Evolutionary conservation across 805 yeast genomes (phyloP).

Genomic region (Allodekkera sacchari): DNA sequence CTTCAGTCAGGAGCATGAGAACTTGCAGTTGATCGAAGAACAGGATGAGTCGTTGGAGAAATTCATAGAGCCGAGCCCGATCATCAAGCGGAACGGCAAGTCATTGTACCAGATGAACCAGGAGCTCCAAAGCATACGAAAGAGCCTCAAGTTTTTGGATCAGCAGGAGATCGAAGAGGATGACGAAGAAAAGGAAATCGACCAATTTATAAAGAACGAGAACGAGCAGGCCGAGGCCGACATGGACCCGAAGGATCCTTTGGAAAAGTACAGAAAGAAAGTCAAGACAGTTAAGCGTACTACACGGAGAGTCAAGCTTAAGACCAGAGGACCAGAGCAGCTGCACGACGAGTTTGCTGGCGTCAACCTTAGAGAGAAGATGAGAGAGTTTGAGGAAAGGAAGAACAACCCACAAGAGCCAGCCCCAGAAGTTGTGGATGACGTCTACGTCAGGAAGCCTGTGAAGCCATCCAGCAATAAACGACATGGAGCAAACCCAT

Average conservation of each 20-base stretch:
- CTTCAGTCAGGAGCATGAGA: constrained; percentile 8
- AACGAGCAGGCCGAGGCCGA: constrained; percentile 1
- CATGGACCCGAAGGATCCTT: constrained; percentile 5
- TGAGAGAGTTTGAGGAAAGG: constrained; percentile 24
- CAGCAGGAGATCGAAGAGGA: constrained; percentile 10
- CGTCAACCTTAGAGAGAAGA: constrained; percentile 34
- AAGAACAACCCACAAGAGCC: constrained; percentile 4
- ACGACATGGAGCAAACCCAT: constrained; percentile 17
- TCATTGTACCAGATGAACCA: constrained; percentile 38
- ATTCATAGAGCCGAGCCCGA: constrained; percentile 24
- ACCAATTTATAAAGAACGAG: constrained; percentile 1
- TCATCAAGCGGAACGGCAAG: constrained; percentile 19
- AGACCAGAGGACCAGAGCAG: constrained; percentile 24
- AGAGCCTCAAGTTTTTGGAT: constrained; percentile 11
- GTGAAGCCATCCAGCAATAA: constrained; percentile 6
- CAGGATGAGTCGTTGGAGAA: constrained; percentile 10
- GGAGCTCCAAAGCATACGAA: constrained; percentile 33
- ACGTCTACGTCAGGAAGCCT: constrained; percentile 12
- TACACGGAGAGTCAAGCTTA: constrained; percentile 42
- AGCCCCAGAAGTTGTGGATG: constrained; percentile 12
- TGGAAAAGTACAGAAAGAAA: constrained; percentile 17
- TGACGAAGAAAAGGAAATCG: constrained; percentile 1
- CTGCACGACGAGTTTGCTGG: constrained; percentile 26
- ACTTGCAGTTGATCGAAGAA: neutral
- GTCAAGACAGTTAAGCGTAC: constrained; percentile 43